Evolutionary conservation across 768 basidiomycete species (phyloP).

Genomic region (Auriscalpium vulgare): DNA sequence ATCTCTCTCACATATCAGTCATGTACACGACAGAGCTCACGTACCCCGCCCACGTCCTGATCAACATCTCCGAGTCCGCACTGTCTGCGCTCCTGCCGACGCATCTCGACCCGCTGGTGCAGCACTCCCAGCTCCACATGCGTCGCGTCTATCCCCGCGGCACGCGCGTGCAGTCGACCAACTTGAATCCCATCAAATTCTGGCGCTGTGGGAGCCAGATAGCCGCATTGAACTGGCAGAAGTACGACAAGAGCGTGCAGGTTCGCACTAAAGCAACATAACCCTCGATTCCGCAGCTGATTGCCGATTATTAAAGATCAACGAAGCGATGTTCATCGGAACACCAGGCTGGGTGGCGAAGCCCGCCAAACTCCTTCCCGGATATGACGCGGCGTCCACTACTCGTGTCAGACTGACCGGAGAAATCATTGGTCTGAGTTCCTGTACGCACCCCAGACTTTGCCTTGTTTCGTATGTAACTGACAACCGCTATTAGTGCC

Average conservation of each 20-base stretch:
- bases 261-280: not conserved
- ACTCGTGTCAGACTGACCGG: constrained; percentile 19
- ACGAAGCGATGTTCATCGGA: constrained; percentile 56
- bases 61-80: constrained; percentile 54
- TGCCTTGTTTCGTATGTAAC: not conserved
- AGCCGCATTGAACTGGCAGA: constrained; percentile 55
- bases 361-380: constrained; percentile 25
- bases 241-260: constrained; percentile 46
- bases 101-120: constrained; percentile 29
- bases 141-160: constrained; percentile 54
- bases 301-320: constrained; percentile 29
- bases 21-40: constrained; percentile 24
- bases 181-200: constrained; percentile 42
- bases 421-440: constrained; percentile 37
- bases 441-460: not conserved
- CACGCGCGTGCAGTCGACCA: constrained; percentile 46
- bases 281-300: not conserved
- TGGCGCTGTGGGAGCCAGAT: constrained; percentile 55
- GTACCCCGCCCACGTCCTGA: constrained; percentile 38
- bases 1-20: not conserved
- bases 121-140: constrained; percentile 35
- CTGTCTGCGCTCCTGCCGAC: constrained; percentile 33
- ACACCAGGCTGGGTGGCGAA: constrained; percentile 48
- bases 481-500: not conserved
- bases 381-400: constrained; percentile 7